Conservation (phyloP, 2,329 filamentous ascomycete genomes). For the Beauveria scarabaeidicola region DNA sequence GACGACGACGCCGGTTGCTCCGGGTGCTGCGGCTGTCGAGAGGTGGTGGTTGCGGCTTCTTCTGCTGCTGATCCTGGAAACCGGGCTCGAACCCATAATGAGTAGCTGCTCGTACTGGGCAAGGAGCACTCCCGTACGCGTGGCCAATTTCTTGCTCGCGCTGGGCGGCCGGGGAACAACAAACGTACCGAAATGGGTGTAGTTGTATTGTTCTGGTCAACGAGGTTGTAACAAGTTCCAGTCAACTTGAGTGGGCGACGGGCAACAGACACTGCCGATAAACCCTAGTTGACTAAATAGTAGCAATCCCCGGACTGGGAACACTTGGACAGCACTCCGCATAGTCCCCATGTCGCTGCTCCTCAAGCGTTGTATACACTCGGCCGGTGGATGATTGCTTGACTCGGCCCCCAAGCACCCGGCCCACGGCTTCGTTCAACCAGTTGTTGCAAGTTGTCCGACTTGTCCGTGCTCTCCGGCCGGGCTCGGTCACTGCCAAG, state of each 20-base stretch:
- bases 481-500: not conserved
- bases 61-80: not conserved
- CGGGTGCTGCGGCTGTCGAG: not conserved
- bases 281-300: too few relatives aligned
- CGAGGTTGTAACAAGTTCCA: too few relatives aligned
- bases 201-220: too few relatives aligned
- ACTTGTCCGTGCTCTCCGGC: not conserved
- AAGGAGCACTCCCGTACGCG: constrained; percentile 44
- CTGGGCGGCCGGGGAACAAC: constrained; percentile 42
- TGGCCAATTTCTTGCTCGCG: constrained; percentile 47
- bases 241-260: too few relatives aligned
- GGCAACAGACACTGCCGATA: too few relatives aligned
- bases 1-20: not conserved
- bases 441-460: not conserved
- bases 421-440: not conserved
- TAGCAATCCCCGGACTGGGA: too few relatives aligned
- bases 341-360: too few relatives aligned
- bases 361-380: too few relatives aligned
- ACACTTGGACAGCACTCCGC: too few relatives aligned
- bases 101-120: constrained; percentile 32
- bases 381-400: too few relatives aligned
- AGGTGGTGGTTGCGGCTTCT: not conserved
- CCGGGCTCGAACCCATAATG: not conserved
- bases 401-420: too few relatives aligned
- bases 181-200: too few relatives aligned